Evolutionary conservation across 1,284 basidiomycete genomes (phyloP).

Genomic region (Athelia sp.): DNA sequence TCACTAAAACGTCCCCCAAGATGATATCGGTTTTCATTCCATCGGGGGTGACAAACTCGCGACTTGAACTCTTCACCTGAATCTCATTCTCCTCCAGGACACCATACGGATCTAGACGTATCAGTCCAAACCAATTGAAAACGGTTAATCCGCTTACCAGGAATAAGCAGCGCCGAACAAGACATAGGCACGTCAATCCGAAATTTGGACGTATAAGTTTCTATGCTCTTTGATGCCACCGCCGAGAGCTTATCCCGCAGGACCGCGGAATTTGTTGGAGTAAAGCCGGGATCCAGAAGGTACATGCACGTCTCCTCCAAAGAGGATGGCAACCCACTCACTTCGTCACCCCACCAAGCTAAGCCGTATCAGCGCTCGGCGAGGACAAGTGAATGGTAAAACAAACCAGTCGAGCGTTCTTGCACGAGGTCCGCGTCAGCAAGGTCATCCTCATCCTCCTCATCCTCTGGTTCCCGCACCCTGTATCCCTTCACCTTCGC

Average conservation of each 20-base stretch:
- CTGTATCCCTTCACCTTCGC: slow-evolving; percentile 37
- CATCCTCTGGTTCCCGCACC: slow-evolving; percentile 23
- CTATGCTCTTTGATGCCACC: slow-evolving; percentile 26
- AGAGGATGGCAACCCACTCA: slow-evolving; percentile 35
- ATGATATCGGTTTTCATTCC: slow-evolving; percentile 27
- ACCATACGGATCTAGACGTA: slow-evolving; percentile 28
- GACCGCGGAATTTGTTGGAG: slow-evolving; percentile 25
- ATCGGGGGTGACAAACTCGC: slow-evolving; percentile 19
- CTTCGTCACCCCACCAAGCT: slow-evolving; percentile 32
- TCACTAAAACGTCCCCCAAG: slow-evolving; percentile 34
- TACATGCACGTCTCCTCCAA: slow-evolving; percentile 34
- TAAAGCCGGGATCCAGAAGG: slow-evolving; percentile 34
- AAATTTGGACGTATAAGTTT: slow-evolving; percentile 17
- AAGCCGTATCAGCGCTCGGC: slow-evolving; percentile 6
- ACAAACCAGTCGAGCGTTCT: slow-evolving; percentile 25
- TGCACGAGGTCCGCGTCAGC: slow-evolving; percentile 32
- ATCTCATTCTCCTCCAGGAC: slow-evolving; percentile 33
- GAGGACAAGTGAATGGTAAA: background rate
- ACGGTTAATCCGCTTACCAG: slow-evolving; percentile 22
- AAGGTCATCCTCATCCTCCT: slow-evolving; percentile 33
- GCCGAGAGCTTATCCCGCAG: slow-evolving; percentile 29
- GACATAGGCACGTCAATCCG: slow-evolving; percentile 29
- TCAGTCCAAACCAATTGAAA: background rate
- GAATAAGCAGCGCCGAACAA: slow-evolving; percentile 35
- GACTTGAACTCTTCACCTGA: slow-evolving; percentile 28